phyloP scores from a whole-genome alignment of 257 asterid genomes.

The Nicotiana obtusifolia region DNA sequence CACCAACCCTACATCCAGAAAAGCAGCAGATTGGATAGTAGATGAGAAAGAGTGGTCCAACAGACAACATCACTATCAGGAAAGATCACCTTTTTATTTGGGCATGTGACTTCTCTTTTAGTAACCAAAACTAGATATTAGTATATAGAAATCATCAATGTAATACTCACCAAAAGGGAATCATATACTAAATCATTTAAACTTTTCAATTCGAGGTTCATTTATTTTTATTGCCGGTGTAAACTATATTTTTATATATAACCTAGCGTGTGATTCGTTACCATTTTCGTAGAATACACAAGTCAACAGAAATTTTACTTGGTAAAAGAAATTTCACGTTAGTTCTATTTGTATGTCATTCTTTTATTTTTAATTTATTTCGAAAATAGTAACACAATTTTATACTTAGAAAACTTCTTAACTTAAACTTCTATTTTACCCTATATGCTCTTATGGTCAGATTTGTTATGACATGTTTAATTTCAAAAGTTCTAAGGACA shows the following conservation, averaged over 20 bases:
- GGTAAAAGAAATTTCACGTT: no score
- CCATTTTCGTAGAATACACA: neutral
- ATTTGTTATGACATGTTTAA: no score
- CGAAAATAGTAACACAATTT: no score
- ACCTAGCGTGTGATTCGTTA: neutral
- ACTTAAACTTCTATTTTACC: no score
- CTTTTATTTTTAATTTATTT: no score
- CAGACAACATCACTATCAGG: neutral
- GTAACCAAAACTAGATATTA: neutral
- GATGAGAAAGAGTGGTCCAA: slow-evolving; percentile 19
- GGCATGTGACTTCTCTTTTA: neutral
- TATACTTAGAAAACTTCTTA: neutral
- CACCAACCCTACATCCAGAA: neutral
- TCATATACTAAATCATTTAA: neutral
- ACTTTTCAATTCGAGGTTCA: neutral
- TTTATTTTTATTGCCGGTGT: no score
- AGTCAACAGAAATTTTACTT: neutral
- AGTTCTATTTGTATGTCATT: no score
- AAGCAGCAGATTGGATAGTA: neutral
- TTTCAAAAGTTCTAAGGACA: no score
- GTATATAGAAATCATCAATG: neutral
- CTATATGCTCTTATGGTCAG: no score
- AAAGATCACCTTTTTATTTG: neutral
- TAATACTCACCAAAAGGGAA: neutral
- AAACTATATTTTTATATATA: neutral